A percentile compares a stretch with the other conserved stretches of the same genome.
Conservation (phyloP, 768 basidiomycete species). For the Auriscalpium microsporum region DNA sequence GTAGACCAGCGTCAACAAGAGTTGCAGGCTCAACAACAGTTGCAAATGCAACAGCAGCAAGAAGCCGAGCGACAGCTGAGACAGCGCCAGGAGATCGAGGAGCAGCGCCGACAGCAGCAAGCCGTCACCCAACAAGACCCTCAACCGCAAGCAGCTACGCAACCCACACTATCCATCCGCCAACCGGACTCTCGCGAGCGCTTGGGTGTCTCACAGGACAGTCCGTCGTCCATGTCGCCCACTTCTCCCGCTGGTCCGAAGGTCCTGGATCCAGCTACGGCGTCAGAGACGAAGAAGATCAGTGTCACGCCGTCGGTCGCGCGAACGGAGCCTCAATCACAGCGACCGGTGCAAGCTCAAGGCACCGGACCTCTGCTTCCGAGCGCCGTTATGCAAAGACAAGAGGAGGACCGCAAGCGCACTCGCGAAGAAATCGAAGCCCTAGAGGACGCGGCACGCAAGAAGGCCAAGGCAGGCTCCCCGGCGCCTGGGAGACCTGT, state of each 20-base stretch:
- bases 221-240: constrained; percentile 21
- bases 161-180: constrained; percentile 29
- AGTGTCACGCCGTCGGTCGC: constrained; percentile 74
- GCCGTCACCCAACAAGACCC: constrained; percentile 17
- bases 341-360: constrained; percentile 10
- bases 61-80: constrained; percentile 8
- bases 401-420: constrained; percentile 48
- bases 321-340: constrained; percentile 32
- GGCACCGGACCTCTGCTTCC: constrained; percentile 25
- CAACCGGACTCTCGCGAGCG: constrained; percentile 42
- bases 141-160: constrained; percentile 11
- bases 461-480: constrained; percentile 32
- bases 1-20: constrained; percentile 25
- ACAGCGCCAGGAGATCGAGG: constrained; percentile 10
- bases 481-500: not conserved
- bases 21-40: constrained; percentile 16
- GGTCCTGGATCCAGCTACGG: constrained; percentile 58
- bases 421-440: constrained; percentile 41
- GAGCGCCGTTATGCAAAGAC: constrained; percentile 34
- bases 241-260: constrained; percentile 20
- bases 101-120: constrained; percentile 12
- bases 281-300: constrained; percentile 66
- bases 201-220: constrained; percentile 24
- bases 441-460: constrained; percentile 36
- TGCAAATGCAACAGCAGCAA: constrained; percentile 1